Evolutionary conservation across 2,329 filamentous ascomycete genomes (phyloP).

Genomic region (Fusarium sp.): DNA sequence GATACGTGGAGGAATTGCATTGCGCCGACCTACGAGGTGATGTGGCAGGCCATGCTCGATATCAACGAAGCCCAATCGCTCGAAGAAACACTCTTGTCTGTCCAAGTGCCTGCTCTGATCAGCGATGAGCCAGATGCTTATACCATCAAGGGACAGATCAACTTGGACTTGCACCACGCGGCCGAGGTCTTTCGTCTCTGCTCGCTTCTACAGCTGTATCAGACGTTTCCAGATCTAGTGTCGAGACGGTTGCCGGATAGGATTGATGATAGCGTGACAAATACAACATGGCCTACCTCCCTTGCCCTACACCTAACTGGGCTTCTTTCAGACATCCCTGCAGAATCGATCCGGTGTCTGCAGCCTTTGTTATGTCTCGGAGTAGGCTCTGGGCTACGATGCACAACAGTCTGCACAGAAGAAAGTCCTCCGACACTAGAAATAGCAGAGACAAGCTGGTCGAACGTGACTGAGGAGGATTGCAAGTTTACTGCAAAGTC

Average conservation of each 20-base stretch:
- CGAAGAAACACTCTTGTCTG: constrained; percentile 30
- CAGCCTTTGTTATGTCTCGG: constrained; percentile 25
- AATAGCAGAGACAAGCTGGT: background rate
- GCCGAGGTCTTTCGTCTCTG: constrained; percentile 54
- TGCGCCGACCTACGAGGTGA: constrained; percentile 31
- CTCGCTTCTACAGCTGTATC: constrained; percentile 53
- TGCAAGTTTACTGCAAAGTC: background rate
- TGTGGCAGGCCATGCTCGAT: constrained; percentile 38
- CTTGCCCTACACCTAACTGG: constrained; percentile 28
- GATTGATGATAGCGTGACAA: constrained; percentile 14
- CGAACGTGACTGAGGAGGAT: background rate
- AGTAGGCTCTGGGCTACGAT: constrained; percentile 22
- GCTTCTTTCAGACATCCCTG: constrained; percentile 11
- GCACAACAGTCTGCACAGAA: constrained; percentile 9
- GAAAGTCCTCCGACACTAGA: constrained; percentile 11
- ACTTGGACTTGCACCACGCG: constrained; percentile 47
- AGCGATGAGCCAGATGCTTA: constrained; percentile 1
- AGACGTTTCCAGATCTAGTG: constrained; percentile 52
- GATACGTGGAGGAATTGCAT: constrained; percentile 35
- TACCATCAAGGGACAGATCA: background rate
- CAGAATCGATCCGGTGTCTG: constrained; percentile 24
- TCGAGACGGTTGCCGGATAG: constrained; percentile 44
- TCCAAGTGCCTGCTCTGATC: constrained; percentile 25
- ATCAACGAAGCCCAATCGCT: constrained; percentile 35
- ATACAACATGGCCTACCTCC: constrained; percentile 28